Conservation (phyloP, 768 basidiomycete genomes). For the Boletus huronensis region DNA sequence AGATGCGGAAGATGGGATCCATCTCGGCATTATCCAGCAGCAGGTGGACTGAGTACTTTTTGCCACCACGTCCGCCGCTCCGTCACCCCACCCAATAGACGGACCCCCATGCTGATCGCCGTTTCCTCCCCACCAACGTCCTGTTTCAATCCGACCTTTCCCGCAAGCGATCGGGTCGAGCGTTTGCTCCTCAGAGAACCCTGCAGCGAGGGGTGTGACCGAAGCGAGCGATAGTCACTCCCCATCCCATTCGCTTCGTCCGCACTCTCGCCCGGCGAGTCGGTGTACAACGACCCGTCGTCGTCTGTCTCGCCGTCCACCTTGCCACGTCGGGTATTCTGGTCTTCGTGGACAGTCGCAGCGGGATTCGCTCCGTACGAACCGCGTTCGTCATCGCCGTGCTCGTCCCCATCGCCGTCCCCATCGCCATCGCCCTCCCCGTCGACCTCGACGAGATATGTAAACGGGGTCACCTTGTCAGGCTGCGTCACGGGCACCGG, state of each 20-base stretch:
- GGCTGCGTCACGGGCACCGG: slow-evolving; percentile 47
- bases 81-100: neutral
- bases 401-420: slow-evolving; percentile 17
- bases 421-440: slow-evolving; percentile 21
- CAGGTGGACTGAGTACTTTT: slow-evolving; percentile 26
- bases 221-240: slow-evolving; percentile 31
- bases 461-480: slow-evolving; percentile 32
- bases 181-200: slow-evolving; percentile 21
- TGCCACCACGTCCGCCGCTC: slow-evolving; percentile 33
- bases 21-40: slow-evolving; percentile 1
- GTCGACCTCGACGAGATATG: slow-evolving; percentile 33
- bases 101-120: neutral
- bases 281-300: slow-evolving; percentile 21
- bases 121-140: neutral
- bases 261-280: slow-evolving; percentile 16
- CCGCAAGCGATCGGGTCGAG: slow-evolving; percentile 20
- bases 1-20: neutral
- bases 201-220: slow-evolving; percentile 23
- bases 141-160: slow-evolving; percentile 2
- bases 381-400: slow-evolving; percentile 10
- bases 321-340: neutral
- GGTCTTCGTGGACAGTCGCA: neutral
- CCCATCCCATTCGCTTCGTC: slow-evolving; percentile 6
- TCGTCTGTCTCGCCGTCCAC: slow-evolving; percentile 11
- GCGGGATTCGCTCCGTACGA: neutral